Conservation (phyloP, 257 asterid species). For the Thymus quinquecostatus region DNA sequence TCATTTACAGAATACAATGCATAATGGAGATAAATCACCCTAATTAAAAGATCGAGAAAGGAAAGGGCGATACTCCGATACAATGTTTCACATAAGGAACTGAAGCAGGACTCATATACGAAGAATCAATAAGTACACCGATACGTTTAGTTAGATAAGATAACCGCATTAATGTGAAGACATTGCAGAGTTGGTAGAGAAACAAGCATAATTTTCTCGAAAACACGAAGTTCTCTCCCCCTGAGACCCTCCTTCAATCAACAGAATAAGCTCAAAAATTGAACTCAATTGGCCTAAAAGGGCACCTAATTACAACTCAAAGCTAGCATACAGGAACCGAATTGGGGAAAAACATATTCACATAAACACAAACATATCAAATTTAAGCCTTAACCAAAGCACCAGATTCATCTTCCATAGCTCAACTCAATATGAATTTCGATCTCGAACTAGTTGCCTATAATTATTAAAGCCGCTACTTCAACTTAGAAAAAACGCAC, state of each 20-base stretch:
- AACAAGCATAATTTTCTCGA: not conserved
- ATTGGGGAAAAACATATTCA: not conserved
- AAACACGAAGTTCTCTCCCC: not conserved
- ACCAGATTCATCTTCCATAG: not conserved
- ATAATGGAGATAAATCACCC: not conserved
- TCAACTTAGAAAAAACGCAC: constrained; percentile 2
- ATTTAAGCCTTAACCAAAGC: constrained; percentile 6
- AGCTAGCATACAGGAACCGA: constrained; percentile 15
- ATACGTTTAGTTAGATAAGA: not conserved
- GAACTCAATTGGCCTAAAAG: not conserved
- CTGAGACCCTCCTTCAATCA: not conserved
- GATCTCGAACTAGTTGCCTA: not conserved
- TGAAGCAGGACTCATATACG: not conserved
- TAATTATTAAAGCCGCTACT: constrained; percentile 9
- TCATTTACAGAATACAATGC: not conserved
- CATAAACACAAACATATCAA: constrained; percentile 7
- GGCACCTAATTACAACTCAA: not conserved
- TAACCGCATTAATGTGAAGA: not conserved
- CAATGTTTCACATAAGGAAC: not conserved
- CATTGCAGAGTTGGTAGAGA: not conserved
- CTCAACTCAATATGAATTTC: not conserved
- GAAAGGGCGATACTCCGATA: not conserved
- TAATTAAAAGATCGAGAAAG: not conserved
- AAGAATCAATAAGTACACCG: not conserved
- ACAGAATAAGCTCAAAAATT: not conserved